Evolutionary conservation across 768 basidiomycete genomes (phyloP).

Genomic region (Naganishia antarctica): DNA sequence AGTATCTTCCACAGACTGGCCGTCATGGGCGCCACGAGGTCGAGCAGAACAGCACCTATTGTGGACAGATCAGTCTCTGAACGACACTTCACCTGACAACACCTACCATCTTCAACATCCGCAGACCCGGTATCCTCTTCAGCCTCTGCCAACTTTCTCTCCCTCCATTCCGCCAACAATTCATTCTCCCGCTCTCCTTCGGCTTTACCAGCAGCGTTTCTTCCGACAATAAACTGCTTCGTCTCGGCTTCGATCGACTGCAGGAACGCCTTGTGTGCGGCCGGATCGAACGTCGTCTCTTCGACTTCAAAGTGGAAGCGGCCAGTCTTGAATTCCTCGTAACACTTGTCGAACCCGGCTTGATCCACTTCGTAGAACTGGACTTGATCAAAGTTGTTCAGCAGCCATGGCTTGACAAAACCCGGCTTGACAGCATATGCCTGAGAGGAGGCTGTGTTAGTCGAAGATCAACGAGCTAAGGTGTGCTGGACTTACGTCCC

Average conservation of each 20-base stretch:
- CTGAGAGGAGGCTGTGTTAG: slow-evolving; percentile 16
- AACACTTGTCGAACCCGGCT: slow-evolving; percentile 52
- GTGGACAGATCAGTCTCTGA: neutral
- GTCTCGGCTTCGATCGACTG: slow-evolving; percentile 53
- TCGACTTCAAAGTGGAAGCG: slow-evolving; percentile 53
- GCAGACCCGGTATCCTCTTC: slow-evolving; percentile 9
- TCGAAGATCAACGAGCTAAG: too few species aligned
- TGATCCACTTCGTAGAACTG: slow-evolving; percentile 52
- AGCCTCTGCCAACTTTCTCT: slow-evolving; percentile 23
- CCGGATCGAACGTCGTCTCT: slow-evolving; percentile 57
- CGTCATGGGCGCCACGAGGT: slow-evolving; percentile 35
- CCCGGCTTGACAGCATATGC: slow-evolving; percentile 37
- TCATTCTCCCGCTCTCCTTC: slow-evolving; percentile 50
- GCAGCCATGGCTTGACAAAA: slow-evolving; percentile 58
- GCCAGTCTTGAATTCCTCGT: slow-evolving; percentile 35
- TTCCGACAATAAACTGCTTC: slow-evolving; percentile 51
- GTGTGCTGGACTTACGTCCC: slow-evolving; percentile 57
- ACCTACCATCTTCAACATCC: slow-evolving; percentile 23
- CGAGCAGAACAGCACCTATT: slow-evolving; percentile 10
- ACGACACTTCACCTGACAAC: neutral
- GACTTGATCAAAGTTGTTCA: slow-evolving; percentile 65
- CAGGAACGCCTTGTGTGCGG: slow-evolving; percentile 53
- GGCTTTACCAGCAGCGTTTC: slow-evolving; percentile 34
- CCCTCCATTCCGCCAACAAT: slow-evolving; percentile 53
- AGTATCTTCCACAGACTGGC: slow-evolving; percentile 36